phyloP scores from a whole-genome alignment of 1,139 yeast species.

The Kluyveromyces marxianus region DNA sequence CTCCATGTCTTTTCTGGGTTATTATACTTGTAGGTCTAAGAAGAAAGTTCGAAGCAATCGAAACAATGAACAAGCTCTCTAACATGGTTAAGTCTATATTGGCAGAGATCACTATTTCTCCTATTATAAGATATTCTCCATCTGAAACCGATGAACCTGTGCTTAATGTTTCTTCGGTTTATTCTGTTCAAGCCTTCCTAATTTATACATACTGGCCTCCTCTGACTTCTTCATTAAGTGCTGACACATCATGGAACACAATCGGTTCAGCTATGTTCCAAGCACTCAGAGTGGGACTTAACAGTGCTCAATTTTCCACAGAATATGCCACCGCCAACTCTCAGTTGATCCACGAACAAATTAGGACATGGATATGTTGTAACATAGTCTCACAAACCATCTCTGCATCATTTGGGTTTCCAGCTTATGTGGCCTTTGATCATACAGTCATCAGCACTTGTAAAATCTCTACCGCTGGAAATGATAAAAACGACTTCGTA shows the following conservation, averaged over 20 bases:
- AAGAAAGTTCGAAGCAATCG: conserved; percentile 33
- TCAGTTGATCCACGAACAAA: conserved; percentile 62
- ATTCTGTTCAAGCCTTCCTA: conserved; percentile 86
- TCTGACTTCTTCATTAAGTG: conserved; percentile 83
- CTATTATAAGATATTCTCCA: conserved; percentile 77
- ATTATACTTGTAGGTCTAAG: conserved; percentile 78
- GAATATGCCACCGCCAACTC: conserved; percentile 43
- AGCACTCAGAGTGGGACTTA: conserved; percentile 85
- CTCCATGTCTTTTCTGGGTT: conserved; percentile 93
- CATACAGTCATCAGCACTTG: conserved; percentile 48
- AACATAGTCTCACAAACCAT: conserved; percentile 83
- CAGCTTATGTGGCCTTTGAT: conserved; percentile 83
- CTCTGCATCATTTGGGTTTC: conserved; percentile 90
- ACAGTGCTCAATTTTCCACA: conserved; percentile 58
- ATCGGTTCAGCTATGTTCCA: conserved; percentile 87
- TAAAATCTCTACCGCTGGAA: conserved; percentile 1
- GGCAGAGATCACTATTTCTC: conserved; percentile 84
- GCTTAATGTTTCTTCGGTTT: conserved; percentile 84
- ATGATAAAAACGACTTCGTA: conserved; percentile 33
- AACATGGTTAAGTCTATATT: conserved; percentile 67
- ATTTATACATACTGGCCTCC: conserved; percentile 95
- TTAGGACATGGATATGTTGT: conserved; percentile 88
- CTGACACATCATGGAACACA: conserved; percentile 93
- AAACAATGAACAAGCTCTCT: conserved; percentile 47
- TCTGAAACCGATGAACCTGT: conserved; percentile 70